These are phyloP conservation scores for Voacanga thouarsii DNA, from an alignment of 257 asterid genomes.

Conservation along the genomic window DNA sequence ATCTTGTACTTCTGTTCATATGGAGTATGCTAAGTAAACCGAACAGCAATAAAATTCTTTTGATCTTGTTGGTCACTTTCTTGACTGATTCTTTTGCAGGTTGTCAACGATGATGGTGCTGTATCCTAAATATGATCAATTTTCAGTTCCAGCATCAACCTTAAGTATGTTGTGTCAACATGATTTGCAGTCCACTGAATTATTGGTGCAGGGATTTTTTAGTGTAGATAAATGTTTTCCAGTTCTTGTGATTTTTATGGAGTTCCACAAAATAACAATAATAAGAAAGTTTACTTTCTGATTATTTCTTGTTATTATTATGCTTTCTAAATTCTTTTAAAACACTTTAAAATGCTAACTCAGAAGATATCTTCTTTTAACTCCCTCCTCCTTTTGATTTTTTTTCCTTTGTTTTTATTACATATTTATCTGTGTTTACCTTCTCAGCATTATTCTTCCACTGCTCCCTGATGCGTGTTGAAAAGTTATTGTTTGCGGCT, in stretches of 20 bases:
- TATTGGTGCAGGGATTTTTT: neutral
- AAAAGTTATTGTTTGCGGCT: neutral
- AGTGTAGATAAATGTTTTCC: neutral
- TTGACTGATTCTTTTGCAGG: conserved; percentile 41
- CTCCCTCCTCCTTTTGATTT: neutral
- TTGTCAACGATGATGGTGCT: conserved; percentile 92
- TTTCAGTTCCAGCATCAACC: neutral
- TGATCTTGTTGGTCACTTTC: neutral
- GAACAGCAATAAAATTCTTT: neutral
- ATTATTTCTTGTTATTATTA: neutral
- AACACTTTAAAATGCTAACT: neutral
- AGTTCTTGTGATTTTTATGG: neutral
- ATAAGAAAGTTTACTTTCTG: neutral
- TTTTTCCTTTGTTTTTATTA: neutral
- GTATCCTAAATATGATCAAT: conserved; percentile 58
- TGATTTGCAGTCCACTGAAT: neutral
- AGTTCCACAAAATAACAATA: neutral
- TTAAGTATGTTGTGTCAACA: neutral
- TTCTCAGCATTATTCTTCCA: neutral
- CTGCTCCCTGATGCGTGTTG: neutral
- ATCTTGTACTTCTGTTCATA: neutral
- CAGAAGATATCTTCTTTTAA: neutral
- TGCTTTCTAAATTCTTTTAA: neutral
- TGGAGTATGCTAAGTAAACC: neutral
- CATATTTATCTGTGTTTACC: neutral